Evolutionary conservation across 1,139 yeast genomes (phyloP), one percentile per base, ranked within the genome.

Genomic region (Pneumocystis canis): DNA sequence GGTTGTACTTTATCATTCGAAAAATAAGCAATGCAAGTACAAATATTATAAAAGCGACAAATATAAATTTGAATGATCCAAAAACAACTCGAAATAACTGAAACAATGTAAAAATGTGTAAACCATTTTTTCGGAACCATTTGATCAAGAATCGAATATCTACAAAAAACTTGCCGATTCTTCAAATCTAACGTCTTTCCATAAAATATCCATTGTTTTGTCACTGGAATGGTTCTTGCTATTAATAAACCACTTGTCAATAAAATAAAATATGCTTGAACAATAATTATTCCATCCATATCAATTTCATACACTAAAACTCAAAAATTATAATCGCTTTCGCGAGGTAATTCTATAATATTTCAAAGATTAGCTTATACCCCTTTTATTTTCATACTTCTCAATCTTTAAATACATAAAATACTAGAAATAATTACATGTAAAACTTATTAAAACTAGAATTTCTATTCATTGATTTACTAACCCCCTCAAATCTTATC

Each of bases 121-220:
- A 82, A 82, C 77, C 77, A 79, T 1, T 71, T 65, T 66, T 79
- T 80, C 0, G 83, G 82, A 1, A 81, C 81, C n/a, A 9, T 47
- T 11, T 25, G 14, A 25, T 9, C 28, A 25, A 25, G 25, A 25
- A 47, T 47, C 9, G 31, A 14, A 4, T 31, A 20, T 25, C n/a
- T 25, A 47, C 16, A 11, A 9, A 9, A 25, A 25, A 5, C 54
- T 16, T 11, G 4, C 25, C 5, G 3, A 25, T 25, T 11, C 7
- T 18, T 3, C 6, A 20, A 16, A 25, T 47, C 54, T 31, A 47
- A 47, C 25, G 31, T 47, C 30, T 47, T 47, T 14, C 54, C 54
- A 47, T 47, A 47, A 25, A 16, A 47, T 20, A 47, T 11, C 54
- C 54, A 47, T 11, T n/a, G 54, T 25, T 7, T 47, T 28, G 54